A percentile compares a stretch with the other conserved stretches of the same genome.
Evolutionary conservation across 2,329 filamentous ascomycete species (phyloP).

Genomic region (Fusarium sp.): DNA sequence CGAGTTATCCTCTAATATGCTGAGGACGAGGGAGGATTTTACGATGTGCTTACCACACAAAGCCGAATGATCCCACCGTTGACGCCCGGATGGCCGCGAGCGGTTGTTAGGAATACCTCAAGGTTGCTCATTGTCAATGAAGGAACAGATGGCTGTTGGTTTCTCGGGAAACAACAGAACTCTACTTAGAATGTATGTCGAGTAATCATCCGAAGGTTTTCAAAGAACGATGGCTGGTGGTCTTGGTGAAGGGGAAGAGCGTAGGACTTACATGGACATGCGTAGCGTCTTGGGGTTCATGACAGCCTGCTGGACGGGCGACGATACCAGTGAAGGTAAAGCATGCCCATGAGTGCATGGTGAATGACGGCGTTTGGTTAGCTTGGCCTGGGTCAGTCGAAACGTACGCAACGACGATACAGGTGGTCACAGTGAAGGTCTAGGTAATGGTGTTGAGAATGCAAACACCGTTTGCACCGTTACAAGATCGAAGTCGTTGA

Average conservation of each 20-base stretch:
- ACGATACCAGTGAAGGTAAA: slow-evolving; percentile 31
- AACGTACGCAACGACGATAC: slow-evolving; percentile 8
- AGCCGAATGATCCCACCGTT: slow-evolving; percentile 29
- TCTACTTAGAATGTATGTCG: slow-evolving; percentile 52
- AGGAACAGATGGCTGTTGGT: slow-evolving; percentile 31
- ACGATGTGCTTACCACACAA: slow-evolving; percentile 39
- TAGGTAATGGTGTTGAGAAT: slow-evolving; percentile 1
- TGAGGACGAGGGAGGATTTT: slow-evolving; percentile 30
- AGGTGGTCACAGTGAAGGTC: neutral
- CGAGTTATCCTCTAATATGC: slow-evolving; percentile 42
- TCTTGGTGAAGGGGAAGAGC: slow-evolving; percentile 44
- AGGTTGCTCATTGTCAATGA: slow-evolving; percentile 43
- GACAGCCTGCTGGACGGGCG: slow-evolving; percentile 22
- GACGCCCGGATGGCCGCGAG: slow-evolving; percentile 34
- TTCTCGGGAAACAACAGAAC: slow-evolving; percentile 38
- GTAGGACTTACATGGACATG: slow-evolving; percentile 41
- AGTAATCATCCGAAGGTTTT: slow-evolving; percentile 50
- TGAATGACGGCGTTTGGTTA: slow-evolving; percentile 31
- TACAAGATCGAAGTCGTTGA: neutral
- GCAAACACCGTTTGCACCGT: neutral
- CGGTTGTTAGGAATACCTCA: slow-evolving; percentile 25
- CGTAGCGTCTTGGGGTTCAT: slow-evolving; percentile 38
- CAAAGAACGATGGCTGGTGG: slow-evolving; percentile 45
- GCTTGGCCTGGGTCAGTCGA: slow-evolving; percentile 14
- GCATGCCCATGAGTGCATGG: slow-evolving; percentile 22